Evolutionary conservation across 2,329 filamentous ascomycete genomes (phyloP), one percentile per base, ranked within the genome.

Genomic region (Helotiales sp.): DNA sequence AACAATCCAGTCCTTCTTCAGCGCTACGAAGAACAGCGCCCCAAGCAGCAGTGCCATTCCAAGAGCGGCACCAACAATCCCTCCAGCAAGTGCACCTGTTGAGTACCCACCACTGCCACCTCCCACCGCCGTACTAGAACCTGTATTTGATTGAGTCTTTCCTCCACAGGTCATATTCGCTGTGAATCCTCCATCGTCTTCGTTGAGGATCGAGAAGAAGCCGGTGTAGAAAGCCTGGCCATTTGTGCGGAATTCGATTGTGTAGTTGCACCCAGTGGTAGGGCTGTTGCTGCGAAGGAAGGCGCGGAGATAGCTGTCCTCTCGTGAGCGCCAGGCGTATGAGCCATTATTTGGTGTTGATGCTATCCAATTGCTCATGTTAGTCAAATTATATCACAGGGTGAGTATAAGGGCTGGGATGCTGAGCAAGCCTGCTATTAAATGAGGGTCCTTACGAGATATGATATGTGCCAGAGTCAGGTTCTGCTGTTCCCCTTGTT

Each of bases 331-430:
- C 52, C 52, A 57, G 28, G 30, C 8, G 11, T 37, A 57, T n/a
- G 52, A 57, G 32, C 52, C 52, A 37, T 57, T 57, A 8, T 37
- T 57, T 22, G 52, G 52, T 15, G 30, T 57, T 6, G 52, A 57
- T 15, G 30, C 52, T 57, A 10, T 37, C 6, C 6, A 34, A 22
- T 13, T 3, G 22, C 5, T 43, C 6, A 10, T 34, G 26, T 55
- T 17, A 55, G 28, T 34, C 15, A 50, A 28, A 15, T n/a, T n/a
- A n/a, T n/a, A n/a, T n/a, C n/a, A n/a, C n/a, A n/a, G n/a, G n/a
- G n/a, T n/a, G n/a, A n/a, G n/a, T n/a, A n/a, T n/a, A n/a, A n/a
- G n/a, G n/a, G n/a, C n/a, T n/a, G n/a, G n/a, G n/a, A n/a, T n/a
- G n/a, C n/a, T n/a, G n/a, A n/a, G n/a, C n/a, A n/a, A n/a, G n/a